A percentile compares a stretch with the other conserved stretches of the same genome.
Evolutionary conservation across 306 rosid species (phyloP).

Genomic region (Vigna radiata): DNA sequence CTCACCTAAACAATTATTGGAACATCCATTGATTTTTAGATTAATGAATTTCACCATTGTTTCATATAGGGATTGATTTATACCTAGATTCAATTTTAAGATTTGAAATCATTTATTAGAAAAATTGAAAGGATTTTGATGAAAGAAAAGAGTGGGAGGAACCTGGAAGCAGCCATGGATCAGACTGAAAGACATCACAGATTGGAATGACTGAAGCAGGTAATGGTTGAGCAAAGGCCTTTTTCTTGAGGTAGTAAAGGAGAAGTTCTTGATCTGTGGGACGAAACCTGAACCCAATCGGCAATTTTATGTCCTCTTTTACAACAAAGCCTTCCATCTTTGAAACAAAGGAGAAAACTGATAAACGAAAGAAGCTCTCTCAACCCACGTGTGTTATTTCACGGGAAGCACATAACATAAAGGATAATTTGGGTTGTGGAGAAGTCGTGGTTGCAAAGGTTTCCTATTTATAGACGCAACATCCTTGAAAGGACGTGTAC

Average conservation of each 20-base stretch:
- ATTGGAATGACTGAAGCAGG: conserved; percentile 1
- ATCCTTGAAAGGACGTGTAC: too few relatives aligned
- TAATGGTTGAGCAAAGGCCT: not conserved
- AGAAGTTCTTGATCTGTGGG: not conserved
- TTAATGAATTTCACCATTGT: too few relatives aligned
- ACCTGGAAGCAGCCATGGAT: not conserved
- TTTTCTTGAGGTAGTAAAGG: conserved; percentile 5
- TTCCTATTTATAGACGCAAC: not conserved
- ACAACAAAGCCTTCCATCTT: not conserved
- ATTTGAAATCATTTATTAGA: too few relatives aligned
- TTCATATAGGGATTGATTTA: too few relatives aligned
- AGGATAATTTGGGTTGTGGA: not conserved
- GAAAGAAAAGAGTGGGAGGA: not conserved
- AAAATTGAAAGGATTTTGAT: too few relatives aligned
- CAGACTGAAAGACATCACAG: not conserved
- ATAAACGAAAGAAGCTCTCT: too few relatives aligned
- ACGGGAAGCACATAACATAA: not conserved
- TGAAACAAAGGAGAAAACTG: too few relatives aligned
- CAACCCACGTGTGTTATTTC: not conserved
- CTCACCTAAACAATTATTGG: too few relatives aligned
- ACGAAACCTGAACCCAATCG: conserved; percentile 1
- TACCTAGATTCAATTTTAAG: too few relatives aligned
- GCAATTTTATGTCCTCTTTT: not conserved
- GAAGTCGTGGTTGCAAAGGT: not conserved
- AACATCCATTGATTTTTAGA: too few relatives aligned